Base-by-base conservation (phyloP, 257 asterid genomes). In the Plectranthus barbatus region DNA sequence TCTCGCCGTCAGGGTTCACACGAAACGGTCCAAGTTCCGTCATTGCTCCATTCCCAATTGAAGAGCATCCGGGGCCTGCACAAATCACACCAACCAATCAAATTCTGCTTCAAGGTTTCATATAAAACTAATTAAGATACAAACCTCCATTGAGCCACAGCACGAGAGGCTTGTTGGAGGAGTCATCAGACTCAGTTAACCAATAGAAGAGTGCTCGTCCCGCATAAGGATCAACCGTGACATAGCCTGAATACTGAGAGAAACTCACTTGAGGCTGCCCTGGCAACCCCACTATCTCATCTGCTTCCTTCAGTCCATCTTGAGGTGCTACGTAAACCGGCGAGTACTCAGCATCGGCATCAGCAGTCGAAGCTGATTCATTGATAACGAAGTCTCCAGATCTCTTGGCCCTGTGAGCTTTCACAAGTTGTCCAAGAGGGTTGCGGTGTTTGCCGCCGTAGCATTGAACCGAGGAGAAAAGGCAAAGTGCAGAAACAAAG, bases 31-130 rank as follows among this genome's bases (percentile, higher is more conserved):
- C 95, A 9, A 77, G 79, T 67, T 84, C 91, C 0, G 49, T 67
- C 86, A 86, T 70, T 7, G 81, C 88, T 10, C 95, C 95, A n/a
- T 39, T 39, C 9, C 85, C 91, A 0, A 86, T 47, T 7, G 89
- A 83, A 51, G 95, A 84, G 62, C 95, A 81, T 1, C 91, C 91
- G 4, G 95, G 88, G 4, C 95, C 94, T 80, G 63, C 36, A 52
- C 9, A 10, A 20, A 24, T 4, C 13, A 5, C 12, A 37, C 5
- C 0, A 1, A 41, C 7, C 5, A 41, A 11, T 6, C 6, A 31
- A 31, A 31, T 4, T 31, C 7, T 31, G 36, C 36, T 31, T 1
- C 6, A 6, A 31, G 36, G 5, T 31, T 31, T 31, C 36, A 31
- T 31, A 4, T 31, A 4, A 0, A 8, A 9, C 3, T n/a, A 51